Base-by-base conservation (phyloP, 345 rosid genomes). In the Limnanthes douglasii region DNA sequence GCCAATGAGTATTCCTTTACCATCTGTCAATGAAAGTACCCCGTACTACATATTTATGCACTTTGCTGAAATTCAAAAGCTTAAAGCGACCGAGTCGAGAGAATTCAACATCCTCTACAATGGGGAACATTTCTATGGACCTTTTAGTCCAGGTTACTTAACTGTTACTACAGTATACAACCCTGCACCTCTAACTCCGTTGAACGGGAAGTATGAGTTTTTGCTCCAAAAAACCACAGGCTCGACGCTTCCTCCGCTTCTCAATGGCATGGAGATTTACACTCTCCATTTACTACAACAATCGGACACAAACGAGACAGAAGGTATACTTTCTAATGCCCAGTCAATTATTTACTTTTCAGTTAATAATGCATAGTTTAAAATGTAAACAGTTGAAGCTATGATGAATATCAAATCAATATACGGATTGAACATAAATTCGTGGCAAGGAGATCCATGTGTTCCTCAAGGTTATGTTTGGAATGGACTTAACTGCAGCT, bases 231-330 rank as follows among this genome's bases (percentile, higher is more conserved):
- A 34, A 8, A 41, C 34, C 5, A n/a, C 4, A 43, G 18, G 43
- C 11, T 48, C 61, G 0, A 37, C 59, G 4, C 69, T 58, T 45
- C 66, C 64, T 1, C 69, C 69, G 8, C 21, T 51, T 28, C 28
- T 69, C 14, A 69, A 64, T 15, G 71, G 60, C 2, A 31, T 69
- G 12, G 71, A 61, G 41, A 18, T 69, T 21, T 64, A 57, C 37
- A 39, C 5, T 15, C 57, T 23, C 0, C 31, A 41, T 25, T 20
- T 35, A 3, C 41, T 52, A 15, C 22, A 37, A 3, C 52, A 54
- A 15, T 7, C 26, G 2, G 13, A 17, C 19, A 57, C 75, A 7
- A 18, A 35, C 21, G 41, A 40, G 3, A 21, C 4, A 18, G 63
- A 69, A 11, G 57, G 65, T 64, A 60, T 15, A 42, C 17, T 16